These are phyloP conservation scores for Candida freyschussii DNA, from an alignment of 1,139 yeast species.

Conservation along the genomic window DNA sequence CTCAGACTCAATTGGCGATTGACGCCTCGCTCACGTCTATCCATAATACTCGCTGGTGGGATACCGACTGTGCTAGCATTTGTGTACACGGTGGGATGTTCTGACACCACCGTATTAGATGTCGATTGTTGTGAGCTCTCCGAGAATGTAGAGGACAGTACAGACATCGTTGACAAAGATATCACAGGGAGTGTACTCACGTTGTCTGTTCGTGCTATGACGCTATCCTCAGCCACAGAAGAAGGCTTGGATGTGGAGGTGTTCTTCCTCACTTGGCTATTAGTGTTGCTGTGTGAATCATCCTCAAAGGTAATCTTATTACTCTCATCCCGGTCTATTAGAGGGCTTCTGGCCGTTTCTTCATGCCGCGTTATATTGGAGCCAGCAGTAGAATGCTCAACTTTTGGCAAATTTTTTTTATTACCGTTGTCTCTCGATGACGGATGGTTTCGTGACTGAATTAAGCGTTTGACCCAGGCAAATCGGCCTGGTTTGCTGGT, in stretches of 20 bases:
- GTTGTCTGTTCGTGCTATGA: conserved; percentile 28
- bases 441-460: conserved; percentile 11
- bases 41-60: conserved; percentile 62
- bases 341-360: no score
- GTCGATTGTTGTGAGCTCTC: conserved; percentile 35
- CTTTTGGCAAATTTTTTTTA: no score
- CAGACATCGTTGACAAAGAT: conserved; percentile 44
- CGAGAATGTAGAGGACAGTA: conserved; percentile 33
- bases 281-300: conserved; percentile 2
- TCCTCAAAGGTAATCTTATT: conserved; percentile 2
- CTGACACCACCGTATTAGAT: conserved; percentile 34
- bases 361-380: no score
- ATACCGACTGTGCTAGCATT: conserved; percentile 58
- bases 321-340: not conserved
- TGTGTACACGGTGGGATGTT: conserved; percentile 49
- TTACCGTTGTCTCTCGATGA: conserved; percentile 1
- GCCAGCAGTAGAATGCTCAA: no score
- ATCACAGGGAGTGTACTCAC: conserved; percentile 50
- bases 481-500: conserved; percentile 15
- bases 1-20: conserved; percentile 9
- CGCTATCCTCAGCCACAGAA: conserved; percentile 14
- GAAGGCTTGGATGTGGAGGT: conserved; percentile 6
- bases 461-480: conserved; percentile 18
- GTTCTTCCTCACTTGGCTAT: no score
- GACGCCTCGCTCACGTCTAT: conserved; percentile 31